These are phyloP conservation scores for Chalara sp. DNA, from an alignment of 2,329 filamentous ascomycete genomes.

Conservation along the genomic window DNA sequence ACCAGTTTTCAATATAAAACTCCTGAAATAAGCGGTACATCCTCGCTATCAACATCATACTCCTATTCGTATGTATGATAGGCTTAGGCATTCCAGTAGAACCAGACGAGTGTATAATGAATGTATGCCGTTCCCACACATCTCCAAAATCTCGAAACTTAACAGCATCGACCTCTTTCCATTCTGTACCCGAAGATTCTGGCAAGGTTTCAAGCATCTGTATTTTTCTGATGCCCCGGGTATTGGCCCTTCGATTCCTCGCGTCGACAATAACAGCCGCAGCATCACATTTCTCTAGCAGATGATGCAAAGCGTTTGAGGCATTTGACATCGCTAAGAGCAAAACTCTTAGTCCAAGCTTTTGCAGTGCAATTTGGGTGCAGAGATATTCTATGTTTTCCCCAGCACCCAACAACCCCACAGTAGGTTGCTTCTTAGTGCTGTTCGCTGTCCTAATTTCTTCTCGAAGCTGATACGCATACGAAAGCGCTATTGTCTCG, in stretches of 20 bases:
- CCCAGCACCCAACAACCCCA: slow-evolving; percentile 24
- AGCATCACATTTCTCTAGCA: slow-evolving; percentile 21
- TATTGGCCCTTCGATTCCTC: slow-evolving; percentile 15
- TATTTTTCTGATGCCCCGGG: slow-evolving; percentile 15
- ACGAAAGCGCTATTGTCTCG: slow-evolving; percentile 17
- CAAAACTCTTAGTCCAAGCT: slow-evolving; percentile 24
- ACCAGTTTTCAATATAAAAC: slow-evolving; percentile 27
- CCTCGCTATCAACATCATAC: slow-evolving; percentile 28
- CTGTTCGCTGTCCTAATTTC: slow-evolving; percentile 21
- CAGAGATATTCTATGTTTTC: slow-evolving; percentile 25
- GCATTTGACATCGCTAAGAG: slow-evolving; percentile 26
- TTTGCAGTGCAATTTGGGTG: slow-evolving; percentile 25
- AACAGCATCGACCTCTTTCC: slow-evolving; percentile 15
- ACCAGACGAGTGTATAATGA: slow-evolving; percentile 26
- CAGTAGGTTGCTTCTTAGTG: slow-evolving; percentile 21
- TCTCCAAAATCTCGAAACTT: slow-evolving; percentile 22
- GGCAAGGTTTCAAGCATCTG: slow-evolving; percentile 18
- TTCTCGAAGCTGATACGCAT: slow-evolving; percentile 15
- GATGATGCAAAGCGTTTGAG: slow-evolving; percentile 18
- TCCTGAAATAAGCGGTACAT: slow-evolving; percentile 28
- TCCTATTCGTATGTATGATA: slow-evolving; percentile 26
- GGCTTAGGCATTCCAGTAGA: slow-evolving; percentile 27
- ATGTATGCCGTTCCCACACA: slow-evolving; percentile 26
- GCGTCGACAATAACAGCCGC: slow-evolving; percentile 24
- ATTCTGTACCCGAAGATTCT: background rate